These are phyloP conservation scores for Lepiota venenata DNA, from an alignment of 768 basidiomycete genomes.

Conservation along the genomic window DNA sequence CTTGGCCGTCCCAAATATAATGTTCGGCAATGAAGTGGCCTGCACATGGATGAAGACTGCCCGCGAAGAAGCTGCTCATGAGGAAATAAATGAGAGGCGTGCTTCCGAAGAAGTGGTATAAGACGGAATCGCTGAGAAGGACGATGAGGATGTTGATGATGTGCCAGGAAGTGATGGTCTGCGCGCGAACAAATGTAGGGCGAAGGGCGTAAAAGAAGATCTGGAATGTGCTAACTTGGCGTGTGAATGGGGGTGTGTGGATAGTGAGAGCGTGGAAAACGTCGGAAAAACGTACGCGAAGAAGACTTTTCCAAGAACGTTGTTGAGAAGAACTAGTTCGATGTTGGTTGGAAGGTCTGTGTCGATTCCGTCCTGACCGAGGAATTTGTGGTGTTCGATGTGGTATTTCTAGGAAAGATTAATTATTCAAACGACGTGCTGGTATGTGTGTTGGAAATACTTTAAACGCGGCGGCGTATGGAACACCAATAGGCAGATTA, in stretches of 20 bases:
- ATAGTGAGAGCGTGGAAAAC: conserved; percentile 12
- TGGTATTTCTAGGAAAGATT: conserved; percentile 66
- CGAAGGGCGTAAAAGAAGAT: conserved; percentile 97
- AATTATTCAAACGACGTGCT: neutral
- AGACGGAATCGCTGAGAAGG: conserved; percentile 65
- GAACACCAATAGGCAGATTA: conserved; percentile 91
- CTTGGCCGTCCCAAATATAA: conserved; percentile 88
- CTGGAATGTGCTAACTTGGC: conserved; percentile 78
- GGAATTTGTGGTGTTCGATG: conserved; percentile 93
- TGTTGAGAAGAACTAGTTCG: conserved; percentile 85
- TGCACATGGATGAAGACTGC: conserved; percentile 92
- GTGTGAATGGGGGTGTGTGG: neutral
- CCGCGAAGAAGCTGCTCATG: conserved; percentile 92
- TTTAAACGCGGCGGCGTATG: conserved; percentile 96
- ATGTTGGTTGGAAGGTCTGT: conserved; percentile 89
- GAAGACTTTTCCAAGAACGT: conserved; percentile 96
- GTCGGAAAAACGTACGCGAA: conserved; percentile 76
- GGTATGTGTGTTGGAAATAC: conserved; percentile 22
- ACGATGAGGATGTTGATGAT: conserved; percentile 69
- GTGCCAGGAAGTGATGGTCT: conserved; percentile 83
- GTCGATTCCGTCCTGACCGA: conserved; percentile 95
- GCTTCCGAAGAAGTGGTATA: conserved; percentile 44
- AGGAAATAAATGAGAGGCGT: conserved; percentile 76
- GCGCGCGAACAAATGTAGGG: conserved; percentile 87
- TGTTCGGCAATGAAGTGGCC: conserved; percentile 99